Evolutionary conservation across 352 stramenopile species (phyloP).

Genomic region (Phytopythium oedochilum): DNA sequence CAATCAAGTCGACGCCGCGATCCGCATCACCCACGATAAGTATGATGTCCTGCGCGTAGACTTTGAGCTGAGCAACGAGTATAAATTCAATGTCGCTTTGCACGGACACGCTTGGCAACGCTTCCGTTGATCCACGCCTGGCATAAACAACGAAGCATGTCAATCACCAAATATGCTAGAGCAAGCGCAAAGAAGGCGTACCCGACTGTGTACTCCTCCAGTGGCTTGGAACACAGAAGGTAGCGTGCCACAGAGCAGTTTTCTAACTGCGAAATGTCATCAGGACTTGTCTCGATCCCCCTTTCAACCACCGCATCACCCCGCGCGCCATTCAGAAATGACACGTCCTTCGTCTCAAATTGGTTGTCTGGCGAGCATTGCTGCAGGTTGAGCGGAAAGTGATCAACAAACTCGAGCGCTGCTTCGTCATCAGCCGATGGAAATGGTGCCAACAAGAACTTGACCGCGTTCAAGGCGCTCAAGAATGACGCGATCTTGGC

Average conservation of each 20-base stretch:
- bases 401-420: slow-evolving; percentile 6
- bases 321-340: slow-evolving; percentile 6
- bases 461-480: slow-evolving; percentile 67
- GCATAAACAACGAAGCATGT: background rate
- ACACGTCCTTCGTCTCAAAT: slow-evolving; percentile 23
- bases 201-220: slow-evolving; percentile 39
- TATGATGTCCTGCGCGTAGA: slow-evolving; percentile 39
- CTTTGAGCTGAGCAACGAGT: slow-evolving; percentile 24
- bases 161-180: background rate
- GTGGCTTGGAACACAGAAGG: slow-evolving; percentile 25
- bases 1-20: slow-evolving; percentile 24
- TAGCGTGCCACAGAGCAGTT: slow-evolving; percentile 51
- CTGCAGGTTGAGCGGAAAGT: slow-evolving; percentile 42
- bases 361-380: slow-evolving; percentile 45
- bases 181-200: slow-evolving; percentile 13
- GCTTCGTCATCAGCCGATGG: slow-evolving; percentile 11
- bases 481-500: slow-evolving; percentile 50
- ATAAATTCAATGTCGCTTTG: background rate
- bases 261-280: slow-evolving; percentile 43
- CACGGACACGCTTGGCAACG: background rate
- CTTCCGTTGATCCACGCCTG: slow-evolving; percentile 2
- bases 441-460: slow-evolving; percentile 43
- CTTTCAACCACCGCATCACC: slow-evolving; percentile 27
- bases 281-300: slow-evolving; percentile 23
- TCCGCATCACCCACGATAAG: slow-evolving; percentile 18